Evolutionary conservation across 441 rosid species (phyloP), one percentile per base, ranked within the genome.

Genomic region (Jatropha podagrica): DNA sequence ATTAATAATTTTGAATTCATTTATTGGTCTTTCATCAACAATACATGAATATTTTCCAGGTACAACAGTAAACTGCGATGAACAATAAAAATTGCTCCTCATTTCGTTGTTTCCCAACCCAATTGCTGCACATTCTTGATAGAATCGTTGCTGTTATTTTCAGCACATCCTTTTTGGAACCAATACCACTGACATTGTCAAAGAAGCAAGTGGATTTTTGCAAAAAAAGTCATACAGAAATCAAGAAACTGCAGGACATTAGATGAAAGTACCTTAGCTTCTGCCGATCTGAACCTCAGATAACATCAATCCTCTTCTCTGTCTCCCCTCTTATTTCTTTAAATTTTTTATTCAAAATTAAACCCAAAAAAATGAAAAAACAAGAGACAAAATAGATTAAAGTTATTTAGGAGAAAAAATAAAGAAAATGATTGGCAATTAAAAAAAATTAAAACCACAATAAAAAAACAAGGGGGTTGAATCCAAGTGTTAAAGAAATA

Each of bases 271-370:
- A 78, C 79, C 81, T 74, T 73, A 44, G 78, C 77, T 72, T 76
- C 74, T 74, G 41, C 89, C 85, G 90, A 88, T 88, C 90, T 86
- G 87, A 81, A 83, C 77, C 68, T 68, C 62, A 76, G 44, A 61
- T 27, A 74, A 46, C 78, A 52, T 63, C 54, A 63, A 20, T 20
- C 15, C 23, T 55, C 17, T 66, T 55, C 64, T 71, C 68, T 71
- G 67, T 62, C 72, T 44, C 61, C 11, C 71, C 70, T 37, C 54
- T 55, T 11, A 27, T 52, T 66, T 72, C 23, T 23, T 23, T 23
- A 23, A 23, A 23, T 23, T 23, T 23, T 23, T 23, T 23, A 23
- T 23, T 23, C 41, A 54, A 59, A 20, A 51, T 23, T 40, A 32
- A 2, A 54, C 23, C 48, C 9, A 2, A 14, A 46, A 32, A 51